Conservation (phyloP, 371 early-diverging fungal genomes). For the Apophysomyces ossiformis region DNA sequence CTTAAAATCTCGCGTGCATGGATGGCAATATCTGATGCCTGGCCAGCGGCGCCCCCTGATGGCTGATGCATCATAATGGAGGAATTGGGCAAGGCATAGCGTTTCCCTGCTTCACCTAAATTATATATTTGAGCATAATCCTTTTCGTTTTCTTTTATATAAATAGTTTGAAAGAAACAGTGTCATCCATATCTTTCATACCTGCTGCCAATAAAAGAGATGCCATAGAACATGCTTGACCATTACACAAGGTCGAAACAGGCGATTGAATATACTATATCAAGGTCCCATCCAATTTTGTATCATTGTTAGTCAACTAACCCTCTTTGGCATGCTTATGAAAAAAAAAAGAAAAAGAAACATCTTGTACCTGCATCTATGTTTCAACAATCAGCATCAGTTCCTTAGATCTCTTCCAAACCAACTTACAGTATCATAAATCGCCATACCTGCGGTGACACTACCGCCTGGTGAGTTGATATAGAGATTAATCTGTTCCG, state of each 20-base stretch:
- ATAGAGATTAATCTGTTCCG: slow-evolving; percentile 92
- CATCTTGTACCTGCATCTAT: slow-evolving; percentile 54
- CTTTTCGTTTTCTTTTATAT: too few relatives aligned
- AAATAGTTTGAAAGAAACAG: neutral
- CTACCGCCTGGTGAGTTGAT: slow-evolving; percentile 97
- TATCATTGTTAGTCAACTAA: neutral
- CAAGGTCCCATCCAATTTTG: slow-evolving; percentile 1
- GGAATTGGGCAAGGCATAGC: slow-evolving; percentile 90
- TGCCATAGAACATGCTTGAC: slow-evolving; percentile 98
- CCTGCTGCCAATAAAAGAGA: slow-evolving; percentile 91
- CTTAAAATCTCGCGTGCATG: slow-evolving; percentile 96
- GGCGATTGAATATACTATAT: slow-evolving; percentile 89
- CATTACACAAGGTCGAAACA: slow-evolving; percentile 93
- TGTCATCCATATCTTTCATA: slow-evolving; percentile 22
- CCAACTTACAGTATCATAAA: slow-evolving; percentile 82
- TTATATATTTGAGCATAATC: neutral
- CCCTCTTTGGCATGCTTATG: neutral
- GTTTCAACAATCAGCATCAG: neutral
- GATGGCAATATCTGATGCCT: slow-evolving; percentile 97
- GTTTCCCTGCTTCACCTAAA: slow-evolving; percentile 83
- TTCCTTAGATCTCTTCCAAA: neutral
- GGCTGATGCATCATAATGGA: slow-evolving; percentile 98
- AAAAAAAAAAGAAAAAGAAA: too few relatives aligned
- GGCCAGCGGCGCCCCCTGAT: slow-evolving; percentile 95
- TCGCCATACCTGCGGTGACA: slow-evolving; percentile 96